Conservation (phyloP, 345 rosid species). For the Fremontodendron californicum region DNA sequence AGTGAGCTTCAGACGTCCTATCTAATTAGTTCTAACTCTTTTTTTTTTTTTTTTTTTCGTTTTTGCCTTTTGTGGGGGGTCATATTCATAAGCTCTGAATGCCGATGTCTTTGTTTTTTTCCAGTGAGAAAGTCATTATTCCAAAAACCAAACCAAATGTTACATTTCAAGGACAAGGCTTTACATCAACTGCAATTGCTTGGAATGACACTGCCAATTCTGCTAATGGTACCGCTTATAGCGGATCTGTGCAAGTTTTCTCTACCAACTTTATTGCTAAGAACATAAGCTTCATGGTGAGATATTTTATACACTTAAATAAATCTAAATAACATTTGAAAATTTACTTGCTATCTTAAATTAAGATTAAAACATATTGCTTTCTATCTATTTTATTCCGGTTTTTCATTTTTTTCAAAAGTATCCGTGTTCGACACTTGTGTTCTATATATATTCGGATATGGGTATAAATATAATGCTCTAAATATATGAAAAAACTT, state of each 20-base stretch:
- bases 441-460: no score
- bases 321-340: not conserved
- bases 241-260: constrained; percentile 80
- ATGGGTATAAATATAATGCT: no score
- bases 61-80: no score
- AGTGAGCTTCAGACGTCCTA: constrained; percentile 37
- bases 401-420: no score
- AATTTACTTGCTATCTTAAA: not conserved
- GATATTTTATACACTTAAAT: not conserved
- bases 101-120: not conserved
- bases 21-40: not conserved
- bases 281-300: constrained; percentile 88
- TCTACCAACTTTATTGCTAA: constrained; percentile 65
- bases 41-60: not conserved
- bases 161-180: constrained; percentile 89
- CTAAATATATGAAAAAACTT: no score
- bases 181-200: constrained; percentile 65
- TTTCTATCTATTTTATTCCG: no score
- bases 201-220: constrained; percentile 90
- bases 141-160: constrained; percentile 61
- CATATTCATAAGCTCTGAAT: not conserved
- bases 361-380: not conserved
- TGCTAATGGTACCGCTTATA: constrained; percentile 62
- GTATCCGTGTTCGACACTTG: no score
- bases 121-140: constrained; percentile 65